These are phyloP conservation scores for Aspergillus tamarii DNA, from an alignment of 2,329 filamentous ascomycete genomes.

Conservation along the genomic window DNA sequence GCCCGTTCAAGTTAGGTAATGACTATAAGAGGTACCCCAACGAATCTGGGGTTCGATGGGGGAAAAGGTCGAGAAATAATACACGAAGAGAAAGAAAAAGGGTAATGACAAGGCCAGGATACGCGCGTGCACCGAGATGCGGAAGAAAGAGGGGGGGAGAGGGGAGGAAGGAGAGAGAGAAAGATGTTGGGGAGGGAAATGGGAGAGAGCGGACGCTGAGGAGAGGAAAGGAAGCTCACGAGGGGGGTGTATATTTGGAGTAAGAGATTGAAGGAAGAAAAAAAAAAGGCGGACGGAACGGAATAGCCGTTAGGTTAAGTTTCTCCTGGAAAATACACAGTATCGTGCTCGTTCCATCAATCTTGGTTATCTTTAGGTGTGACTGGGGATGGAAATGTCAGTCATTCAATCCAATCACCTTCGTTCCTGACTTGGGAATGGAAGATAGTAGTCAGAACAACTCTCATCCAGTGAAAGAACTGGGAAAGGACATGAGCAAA, in stretches of 20 bases:
- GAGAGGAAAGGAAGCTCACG: background rate
- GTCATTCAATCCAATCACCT: constrained; percentile 1
- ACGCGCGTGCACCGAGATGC: background rate
- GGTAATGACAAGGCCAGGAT: constrained; percentile 14
- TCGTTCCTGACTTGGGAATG: background rate
- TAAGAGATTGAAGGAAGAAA: background rate
- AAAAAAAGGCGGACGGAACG: background rate
- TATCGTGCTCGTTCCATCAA: background rate
- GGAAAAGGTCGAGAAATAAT: constrained; percentile 9
- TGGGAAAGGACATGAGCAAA: background rate
- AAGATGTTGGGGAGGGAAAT: constrained; percentile 7
- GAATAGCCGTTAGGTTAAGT: constrained; percentile 2
- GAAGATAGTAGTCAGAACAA: background rate
- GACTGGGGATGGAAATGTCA: background rate
- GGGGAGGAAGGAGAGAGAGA: constrained; percentile 13
- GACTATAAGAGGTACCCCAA: constrained; percentile 7
- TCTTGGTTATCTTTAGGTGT: background rate
- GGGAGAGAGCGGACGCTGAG: constrained; percentile 7
- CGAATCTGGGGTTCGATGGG: background rate
- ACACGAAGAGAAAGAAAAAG: constrained; percentile 15
- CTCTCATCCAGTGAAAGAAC: constrained; percentile 11
- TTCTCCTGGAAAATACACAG: background rate
- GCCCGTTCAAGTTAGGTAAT: constrained; percentile 23
- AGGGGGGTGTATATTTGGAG: background rate
- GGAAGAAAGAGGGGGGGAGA: constrained; percentile 8